Conservation (phyloP, 148 eudicot genomes). For the Rheum nobile region DNA sequence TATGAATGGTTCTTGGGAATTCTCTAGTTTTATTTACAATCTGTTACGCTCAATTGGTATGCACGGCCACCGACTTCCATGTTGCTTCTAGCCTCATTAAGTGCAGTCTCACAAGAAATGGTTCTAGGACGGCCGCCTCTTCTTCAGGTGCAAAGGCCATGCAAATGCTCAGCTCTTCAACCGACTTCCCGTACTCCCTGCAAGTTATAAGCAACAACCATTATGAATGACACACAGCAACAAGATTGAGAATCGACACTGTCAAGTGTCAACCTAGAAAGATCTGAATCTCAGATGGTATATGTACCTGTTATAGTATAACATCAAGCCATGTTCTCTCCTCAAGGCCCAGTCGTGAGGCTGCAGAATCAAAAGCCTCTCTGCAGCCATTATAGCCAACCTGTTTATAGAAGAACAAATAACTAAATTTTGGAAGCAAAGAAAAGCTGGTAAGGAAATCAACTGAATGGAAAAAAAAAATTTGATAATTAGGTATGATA, state of each 20-base stretch:
- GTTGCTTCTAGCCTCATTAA: constrained; percentile 61
- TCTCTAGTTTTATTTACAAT: neutral
- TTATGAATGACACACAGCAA: neutral
- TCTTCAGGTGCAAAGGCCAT: constrained; percentile 98
- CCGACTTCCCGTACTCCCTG: constrained; percentile 75
- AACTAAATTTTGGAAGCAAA: neutral
- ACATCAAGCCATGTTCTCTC: constrained; percentile 93
- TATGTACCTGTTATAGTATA: constrained; percentile 72
- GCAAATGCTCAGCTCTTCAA: constrained; percentile 91
- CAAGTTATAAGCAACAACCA: neutral
- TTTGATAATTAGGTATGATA: neutral
- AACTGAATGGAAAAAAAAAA: too few species aligned
- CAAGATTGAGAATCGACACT: neutral
- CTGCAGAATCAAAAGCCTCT: constrained; percentile 68
- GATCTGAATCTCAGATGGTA: neutral
- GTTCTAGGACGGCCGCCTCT: constrained; percentile 71
- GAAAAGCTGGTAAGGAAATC: neutral
- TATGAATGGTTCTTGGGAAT: neutral
- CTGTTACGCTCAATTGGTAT: constrained; percentile 32
- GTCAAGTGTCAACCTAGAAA: neutral
- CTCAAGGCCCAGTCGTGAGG: constrained; percentile 89
- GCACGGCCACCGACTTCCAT: constrained; percentile 60
- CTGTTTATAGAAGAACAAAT: constrained; percentile 19
- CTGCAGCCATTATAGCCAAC: constrained; percentile 94
- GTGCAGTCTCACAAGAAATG: constrained; percentile 77